Evolutionary conservation across 1,139 yeast species (phyloP), one percentile per base, ranked within the genome.

Genomic region (Candida labiduridarum): DNA sequence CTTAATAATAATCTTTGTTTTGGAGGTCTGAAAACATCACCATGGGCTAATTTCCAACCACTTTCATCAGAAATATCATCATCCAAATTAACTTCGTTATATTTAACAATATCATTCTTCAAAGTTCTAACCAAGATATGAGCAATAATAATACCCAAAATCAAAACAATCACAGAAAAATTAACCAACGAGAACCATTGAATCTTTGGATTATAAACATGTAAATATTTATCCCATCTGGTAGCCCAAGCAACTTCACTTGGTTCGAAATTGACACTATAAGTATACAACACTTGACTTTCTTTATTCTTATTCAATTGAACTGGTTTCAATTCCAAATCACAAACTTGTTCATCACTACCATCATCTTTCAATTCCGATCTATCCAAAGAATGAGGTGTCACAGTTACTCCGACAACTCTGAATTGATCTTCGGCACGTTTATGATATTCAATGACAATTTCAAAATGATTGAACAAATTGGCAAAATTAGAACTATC

Each of bases 31-130:
- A 94, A 94, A 34, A 94, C 91, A 66, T 94, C 99, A 53, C 97
- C 98, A 64, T 94, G 96, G 43, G 92, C 85, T 57, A 94, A 79
- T 68, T 95, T 95, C 99, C 99, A 94, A 40, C 99, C 99, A 64
- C 92, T 82, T 66, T 95, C 99, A 63, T 92, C 97, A 54, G 90
- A 85, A 50, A 90, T 82, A 55, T 89, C 97, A 59, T 87, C 91
- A 62, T 90, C 96, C 57, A 90, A 77, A 64, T 87, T 91, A 57
- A 92, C 82, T 65, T 91, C 96, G 65, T 92, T 92, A 70, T 95
- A 95, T 60, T 88, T 86, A 54, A 87, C 81, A 60, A 92, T 89
- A 67, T 94, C 99, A 64, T 82, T 86, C 66, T 84, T 88, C 66
- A 95, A 79, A 35, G 96, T 90, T 61, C 90, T 83, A 56, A 87